Conservation (phyloP, 139 green algal genomes). For the Micractinium conductrix region DNA sequence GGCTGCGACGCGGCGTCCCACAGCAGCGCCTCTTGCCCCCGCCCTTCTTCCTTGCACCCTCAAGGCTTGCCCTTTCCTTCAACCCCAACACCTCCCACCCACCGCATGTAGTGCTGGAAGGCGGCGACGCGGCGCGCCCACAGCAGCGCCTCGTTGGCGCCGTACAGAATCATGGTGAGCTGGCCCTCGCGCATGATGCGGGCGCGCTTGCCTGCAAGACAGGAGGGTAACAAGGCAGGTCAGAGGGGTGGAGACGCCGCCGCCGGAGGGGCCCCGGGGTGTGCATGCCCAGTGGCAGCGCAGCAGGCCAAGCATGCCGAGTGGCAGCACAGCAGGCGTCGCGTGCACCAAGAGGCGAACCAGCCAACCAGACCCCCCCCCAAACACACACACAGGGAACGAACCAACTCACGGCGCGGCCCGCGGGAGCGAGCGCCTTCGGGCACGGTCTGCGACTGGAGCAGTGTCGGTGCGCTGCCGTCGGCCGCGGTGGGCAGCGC, state of each 20-base stretch:
- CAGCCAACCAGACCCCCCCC: no score
- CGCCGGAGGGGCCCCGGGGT: background rate
- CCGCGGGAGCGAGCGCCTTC: constrained; percentile 5
- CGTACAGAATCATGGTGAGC: constrained; percentile 81
- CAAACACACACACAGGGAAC: no score
- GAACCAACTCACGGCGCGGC: background rate
- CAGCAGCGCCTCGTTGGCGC: constrained; percentile 68
- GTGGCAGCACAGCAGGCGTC: no score
- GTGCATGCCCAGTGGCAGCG: no score
- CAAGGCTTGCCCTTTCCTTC: no score
- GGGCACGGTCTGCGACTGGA: background rate
- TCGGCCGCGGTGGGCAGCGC: background rate
- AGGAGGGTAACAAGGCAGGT: no score
- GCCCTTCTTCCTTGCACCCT: no score
- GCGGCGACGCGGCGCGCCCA: constrained; percentile 61
- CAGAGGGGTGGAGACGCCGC: background rate
- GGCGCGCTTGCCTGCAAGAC: constrained; percentile 44
- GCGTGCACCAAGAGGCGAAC: no score
- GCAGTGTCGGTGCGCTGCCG: no score
- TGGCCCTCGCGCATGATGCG: constrained; percentile 75
- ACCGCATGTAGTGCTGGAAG: constrained; percentile 60
- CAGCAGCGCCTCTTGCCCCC: background rate
- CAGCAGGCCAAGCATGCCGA: no score
- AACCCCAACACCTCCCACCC: background rate
- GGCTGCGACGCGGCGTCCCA: background rate